Conservation (phyloP, 2,329 filamentous ascomycete species). For the Neonectria punicea region DNA sequence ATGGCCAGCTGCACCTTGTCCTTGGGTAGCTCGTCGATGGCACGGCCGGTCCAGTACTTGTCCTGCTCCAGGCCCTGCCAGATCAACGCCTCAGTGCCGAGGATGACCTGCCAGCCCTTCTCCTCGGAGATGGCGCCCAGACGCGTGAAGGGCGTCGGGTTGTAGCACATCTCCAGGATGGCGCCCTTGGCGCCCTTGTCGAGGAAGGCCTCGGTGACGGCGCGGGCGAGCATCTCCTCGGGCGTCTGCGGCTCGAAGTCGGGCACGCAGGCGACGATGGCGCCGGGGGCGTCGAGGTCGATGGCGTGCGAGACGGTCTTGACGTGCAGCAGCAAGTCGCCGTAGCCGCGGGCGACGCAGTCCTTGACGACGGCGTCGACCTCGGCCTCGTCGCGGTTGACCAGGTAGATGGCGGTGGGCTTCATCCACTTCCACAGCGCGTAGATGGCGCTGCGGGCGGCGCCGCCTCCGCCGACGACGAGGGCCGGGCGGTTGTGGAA, state of each 20-base stretch:
- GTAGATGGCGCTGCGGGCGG: conserved; percentile 81
- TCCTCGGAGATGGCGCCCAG: conserved; percentile 70
- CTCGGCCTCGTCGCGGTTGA: conserved; percentile 77
- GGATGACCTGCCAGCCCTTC: conserved; percentile 77
- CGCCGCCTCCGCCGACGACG: conserved; percentile 81
- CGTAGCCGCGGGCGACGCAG: conserved; percentile 68
- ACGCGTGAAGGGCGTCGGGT: conserved; percentile 75
- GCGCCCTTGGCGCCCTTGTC: conserved; percentile 68
- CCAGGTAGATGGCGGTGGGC: conserved; percentile 76
- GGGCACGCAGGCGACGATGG: conserved; percentile 79
- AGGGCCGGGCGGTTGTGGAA: conserved; percentile 73
- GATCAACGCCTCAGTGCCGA: conserved; percentile 81
- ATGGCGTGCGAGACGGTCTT: conserved; percentile 69
- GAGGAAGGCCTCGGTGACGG: conserved; percentile 62
- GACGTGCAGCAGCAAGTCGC: conserved; percentile 70
- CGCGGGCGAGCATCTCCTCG: conserved; percentile 69
- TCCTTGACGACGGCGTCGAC: conserved; percentile 74
- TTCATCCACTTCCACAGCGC: conserved; percentile 76
- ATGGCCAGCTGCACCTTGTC: conserved; percentile 40
- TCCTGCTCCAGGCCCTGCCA: conserved; percentile 80
- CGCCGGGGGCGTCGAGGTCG: conserved; percentile 67
- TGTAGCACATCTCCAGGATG: conserved; percentile 86
- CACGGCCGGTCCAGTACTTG: conserved; percentile 71
- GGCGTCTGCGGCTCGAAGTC: conserved; percentile 76
- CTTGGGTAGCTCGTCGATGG: conserved; percentile 61